Evolutionary conservation across 768 basidiomycete species (phyloP), one percentile per base, ranked within the genome.

Genomic region (Tephrocybe sp.): DNA sequence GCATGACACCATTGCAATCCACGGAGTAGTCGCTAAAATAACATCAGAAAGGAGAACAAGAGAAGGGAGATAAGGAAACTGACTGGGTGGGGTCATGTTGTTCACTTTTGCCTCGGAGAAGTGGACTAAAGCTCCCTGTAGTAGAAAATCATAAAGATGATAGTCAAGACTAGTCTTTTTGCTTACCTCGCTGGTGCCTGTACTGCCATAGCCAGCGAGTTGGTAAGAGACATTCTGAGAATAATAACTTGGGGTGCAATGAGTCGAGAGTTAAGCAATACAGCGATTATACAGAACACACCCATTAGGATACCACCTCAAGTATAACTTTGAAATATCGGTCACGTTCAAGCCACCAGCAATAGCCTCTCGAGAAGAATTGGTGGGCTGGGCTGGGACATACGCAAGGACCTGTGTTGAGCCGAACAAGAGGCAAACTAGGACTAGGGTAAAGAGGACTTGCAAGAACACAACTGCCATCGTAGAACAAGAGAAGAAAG

Each of bases 1-100:
- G 66, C 93, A 96, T 3, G 83, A 79, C 43, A 97, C 79, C 56
- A 94, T 76, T 11, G 94, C 94, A 59, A 97, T 88, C 92, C 93
- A 97, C 3, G 94, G 92, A 0, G 92, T 90, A 5, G 70, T 74
- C 2, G 89, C 87, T 79, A 63, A 5, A 14, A 40, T 40, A 31
- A 16, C 12, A 12, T 31, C 42, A 43, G 17, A 50, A 51, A 23
- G 12, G 11, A n/a, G 1, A 16, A 47, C 36, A 35, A 47, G 47
- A 45, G 36, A 47, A 5, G 23, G 13, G 31, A 19, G 22, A 17
- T 12, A 43, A 44, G 45, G 16, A 8, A 34, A 62, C 74, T 65
- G 51, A 75, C 74, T 72, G 44, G 82, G 68, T 70, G 82, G 78
- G 38, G 74, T 78, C 26, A 68, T 64, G 51, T 75, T 72, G 22